Evolutionary conservation across 1,284 basidiomycete species (phyloP).

Genomic region (Takashimella koratensis): DNA sequence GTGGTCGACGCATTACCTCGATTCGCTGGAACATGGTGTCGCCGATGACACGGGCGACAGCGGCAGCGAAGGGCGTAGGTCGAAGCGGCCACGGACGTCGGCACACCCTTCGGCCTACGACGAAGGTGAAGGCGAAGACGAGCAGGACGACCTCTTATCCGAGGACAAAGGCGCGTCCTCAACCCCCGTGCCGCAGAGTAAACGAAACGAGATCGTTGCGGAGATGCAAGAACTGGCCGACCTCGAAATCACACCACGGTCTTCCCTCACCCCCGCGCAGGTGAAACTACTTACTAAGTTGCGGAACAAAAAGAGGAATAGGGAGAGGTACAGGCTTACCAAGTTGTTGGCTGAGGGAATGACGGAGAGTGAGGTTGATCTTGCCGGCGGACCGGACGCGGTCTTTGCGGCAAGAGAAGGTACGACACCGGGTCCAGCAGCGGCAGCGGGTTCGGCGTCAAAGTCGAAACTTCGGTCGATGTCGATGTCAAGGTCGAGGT

Average conservation of each 20-base stretch:
- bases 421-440: background rate
- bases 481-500: background rate
- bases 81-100: background rate
- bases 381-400: conserved; percentile 28
- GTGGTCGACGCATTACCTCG: conserved; percentile 14
- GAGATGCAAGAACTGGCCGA: conserved; percentile 12
- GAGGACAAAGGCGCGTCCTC: background rate
- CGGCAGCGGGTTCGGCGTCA: background rate
- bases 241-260: conserved; percentile 19
- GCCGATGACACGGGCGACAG: background rate
- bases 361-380: conserved; percentile 21
- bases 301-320: conserved; percentile 15
- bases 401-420: conserved; percentile 7
- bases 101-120: background rate
- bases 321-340: conserved; percentile 23
- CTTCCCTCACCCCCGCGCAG: conserved; percentile 18
- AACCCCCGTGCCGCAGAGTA: too few species aligned
- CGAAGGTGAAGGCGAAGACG: background rate
- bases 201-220: background rate
- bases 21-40: background rate
- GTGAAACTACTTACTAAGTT: conserved; percentile 13
- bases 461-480: background rate
- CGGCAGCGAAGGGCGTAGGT: background rate
- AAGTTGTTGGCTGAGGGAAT: conserved; percentile 24
- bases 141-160: background rate